Percentiles rank a stretch among this genome's conserved stretches.
phyloP scores from a whole-genome alignment of 2,329 filamentous ascomycete species.

The Fusarium newnesense region DNA sequence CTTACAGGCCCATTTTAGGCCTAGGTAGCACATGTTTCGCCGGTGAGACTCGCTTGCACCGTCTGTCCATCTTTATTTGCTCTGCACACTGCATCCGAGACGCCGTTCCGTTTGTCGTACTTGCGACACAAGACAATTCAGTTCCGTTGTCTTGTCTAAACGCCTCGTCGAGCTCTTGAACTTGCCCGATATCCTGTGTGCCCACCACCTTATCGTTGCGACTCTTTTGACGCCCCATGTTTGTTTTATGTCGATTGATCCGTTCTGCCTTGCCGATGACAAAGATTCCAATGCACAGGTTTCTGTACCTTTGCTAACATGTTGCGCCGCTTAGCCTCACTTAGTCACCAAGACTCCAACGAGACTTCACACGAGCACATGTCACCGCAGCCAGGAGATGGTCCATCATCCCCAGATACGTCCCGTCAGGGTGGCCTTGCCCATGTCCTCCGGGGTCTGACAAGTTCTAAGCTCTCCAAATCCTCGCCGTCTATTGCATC shows the following conservation, averaged over 20 bases:
- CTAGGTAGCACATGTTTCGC: constrained; percentile 46
- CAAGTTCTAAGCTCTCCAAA: constrained; percentile 65
- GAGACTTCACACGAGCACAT: constrained; percentile 60
- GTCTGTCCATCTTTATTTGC: constrained; percentile 36
- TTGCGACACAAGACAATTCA: constrained; percentile 20
- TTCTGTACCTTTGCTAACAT: constrained; percentile 44
- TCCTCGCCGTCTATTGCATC: constrained; percentile 58
- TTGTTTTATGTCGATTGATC: constrained; percentile 30
- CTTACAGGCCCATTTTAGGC: constrained; percentile 29
- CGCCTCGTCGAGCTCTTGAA: constrained; percentile 8
- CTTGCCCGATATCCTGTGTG: constrained; percentile 3
- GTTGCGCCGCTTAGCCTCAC: constrained; percentile 44
- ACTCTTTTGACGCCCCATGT: constrained; percentile 11
- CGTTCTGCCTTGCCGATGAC: constrained; percentile 40
- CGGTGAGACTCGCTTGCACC: constrained; percentile 44
- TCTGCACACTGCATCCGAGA: constrained; percentile 32
- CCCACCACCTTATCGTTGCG: constrained; percentile 19
- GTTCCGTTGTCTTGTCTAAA: constrained; percentile 15
- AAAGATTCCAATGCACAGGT: constrained; percentile 33
- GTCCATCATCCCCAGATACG: constrained; percentile 63
- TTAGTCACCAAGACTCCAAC: constrained; percentile 39
- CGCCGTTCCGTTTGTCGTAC: constrained; percentile 36
- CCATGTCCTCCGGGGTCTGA: constrained; percentile 71
- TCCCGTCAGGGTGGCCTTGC: constrained; percentile 67
- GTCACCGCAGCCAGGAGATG: constrained; percentile 70